Conservation (phyloP, 106 monocot genomes). For the Dendrobium nobile region DNA sequence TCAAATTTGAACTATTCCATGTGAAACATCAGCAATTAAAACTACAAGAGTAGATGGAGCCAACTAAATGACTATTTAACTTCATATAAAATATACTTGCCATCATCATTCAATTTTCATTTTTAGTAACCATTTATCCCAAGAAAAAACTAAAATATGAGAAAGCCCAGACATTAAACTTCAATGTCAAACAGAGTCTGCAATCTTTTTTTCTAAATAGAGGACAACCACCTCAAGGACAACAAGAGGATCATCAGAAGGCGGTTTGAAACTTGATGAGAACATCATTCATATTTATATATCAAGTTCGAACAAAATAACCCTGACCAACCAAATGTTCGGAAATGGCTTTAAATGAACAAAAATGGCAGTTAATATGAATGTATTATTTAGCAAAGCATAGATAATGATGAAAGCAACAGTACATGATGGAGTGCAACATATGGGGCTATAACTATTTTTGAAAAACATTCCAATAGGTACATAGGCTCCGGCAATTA, state of each 20-base stretch:
- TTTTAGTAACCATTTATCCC: background rate
- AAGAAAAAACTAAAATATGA: background rate
- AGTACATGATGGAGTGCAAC: background rate
- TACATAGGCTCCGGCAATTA: background rate
- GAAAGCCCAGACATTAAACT: background rate
- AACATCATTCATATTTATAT: background rate
- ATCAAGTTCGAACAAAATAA: background rate
- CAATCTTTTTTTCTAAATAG: background rate
- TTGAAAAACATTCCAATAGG: background rate
- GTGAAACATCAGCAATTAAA: background rate
- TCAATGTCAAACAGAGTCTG: background rate
- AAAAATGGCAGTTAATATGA: background rate
- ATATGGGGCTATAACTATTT: background rate
- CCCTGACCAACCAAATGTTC: background rate
- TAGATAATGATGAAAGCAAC: slow-evolving; percentile 1
- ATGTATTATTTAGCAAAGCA: background rate
- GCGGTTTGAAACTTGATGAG: background rate
- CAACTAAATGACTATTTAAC: background rate
- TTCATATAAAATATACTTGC: background rate
- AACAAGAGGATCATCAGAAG: background rate
- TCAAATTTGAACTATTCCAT: background rate
- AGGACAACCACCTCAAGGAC: background rate
- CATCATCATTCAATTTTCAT: background rate
- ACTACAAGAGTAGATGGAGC: background rate
- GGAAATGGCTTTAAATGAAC: background rate